Percentiles rank a stretch among this genome's conserved stretches.
Conservation (phyloP, 202 grass and related monocot species). For the Zoysia matrella region DNA sequence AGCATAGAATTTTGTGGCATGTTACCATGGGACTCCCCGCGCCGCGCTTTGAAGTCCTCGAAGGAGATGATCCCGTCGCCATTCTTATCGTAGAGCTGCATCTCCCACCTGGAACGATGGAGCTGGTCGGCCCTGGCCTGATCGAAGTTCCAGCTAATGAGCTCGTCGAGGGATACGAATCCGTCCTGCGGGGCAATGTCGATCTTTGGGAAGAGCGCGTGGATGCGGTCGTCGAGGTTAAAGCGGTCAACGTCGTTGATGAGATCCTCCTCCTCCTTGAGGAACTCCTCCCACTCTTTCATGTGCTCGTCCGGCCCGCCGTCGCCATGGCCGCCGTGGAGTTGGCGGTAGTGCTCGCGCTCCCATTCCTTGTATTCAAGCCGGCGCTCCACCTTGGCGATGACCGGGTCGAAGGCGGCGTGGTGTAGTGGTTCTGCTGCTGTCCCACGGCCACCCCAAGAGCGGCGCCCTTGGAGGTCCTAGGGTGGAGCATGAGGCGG, state of each 20-base stretch:
- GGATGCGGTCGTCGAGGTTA: slow-evolving; percentile 76
- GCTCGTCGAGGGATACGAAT: slow-evolving; percentile 69
- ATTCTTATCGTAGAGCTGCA: slow-evolving; percentile 86
- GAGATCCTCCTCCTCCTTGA: slow-evolving; percentile 71
- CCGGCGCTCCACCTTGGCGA: slow-evolving; percentile 71
- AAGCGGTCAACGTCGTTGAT: slow-evolving; percentile 76
- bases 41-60: slow-evolving; percentile 40
- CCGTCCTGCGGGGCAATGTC: slow-evolving; percentile 65
- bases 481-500: slow-evolving; percentile 71
- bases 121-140: slow-evolving; percentile 62
- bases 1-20: not conserved
- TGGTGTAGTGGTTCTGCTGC: not conserved
- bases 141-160: slow-evolving; percentile 69
- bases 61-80: slow-evolving; percentile 75
- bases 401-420: slow-evolving; percentile 69
- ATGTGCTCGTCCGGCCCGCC: slow-evolving; percentile 43
- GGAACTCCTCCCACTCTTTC: slow-evolving; percentile 85
- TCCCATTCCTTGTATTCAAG: slow-evolving; percentile 88
- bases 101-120: slow-evolving; percentile 66
- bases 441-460: slow-evolving; percentile 11
- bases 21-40: slow-evolving; percentile 47
- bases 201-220: slow-evolving; percentile 78
- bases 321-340: slow-evolving; percentile 37
- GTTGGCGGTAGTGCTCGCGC: slow-evolving; percentile 61
- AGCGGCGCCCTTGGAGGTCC: slow-evolving; percentile 19